Conservation (phyloP, 176 grass and related monocot species). For the Oryza brachyantha region DNA sequence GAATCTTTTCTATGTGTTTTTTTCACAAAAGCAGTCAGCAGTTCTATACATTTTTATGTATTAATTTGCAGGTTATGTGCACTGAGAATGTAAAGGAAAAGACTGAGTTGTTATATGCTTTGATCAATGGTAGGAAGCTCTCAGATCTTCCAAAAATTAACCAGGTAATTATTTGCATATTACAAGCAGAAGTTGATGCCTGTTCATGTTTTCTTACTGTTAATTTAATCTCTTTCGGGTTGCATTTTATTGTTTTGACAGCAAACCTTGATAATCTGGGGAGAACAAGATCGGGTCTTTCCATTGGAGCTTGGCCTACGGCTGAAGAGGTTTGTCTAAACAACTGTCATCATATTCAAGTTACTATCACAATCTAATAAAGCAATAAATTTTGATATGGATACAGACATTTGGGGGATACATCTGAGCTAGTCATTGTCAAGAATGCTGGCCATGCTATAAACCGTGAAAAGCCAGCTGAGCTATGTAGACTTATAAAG, state of each 20-base stretch:
- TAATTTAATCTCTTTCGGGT: background rate
- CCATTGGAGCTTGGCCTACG: constrained; percentile 74
- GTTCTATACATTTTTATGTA: constrained; percentile 21
- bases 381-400: constrained; percentile 6
- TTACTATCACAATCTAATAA: constrained; percentile 14
- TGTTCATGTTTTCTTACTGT: background rate
- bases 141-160: constrained; percentile 81
- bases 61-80: constrained; percentile 81
- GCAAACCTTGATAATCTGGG: constrained; percentile 96
- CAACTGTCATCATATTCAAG: background rate
- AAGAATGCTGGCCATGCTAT: constrained; percentile 84
- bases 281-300: constrained; percentile 80
- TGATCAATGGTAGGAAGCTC: constrained; percentile 77
- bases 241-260: constrained; percentile 18
- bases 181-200: background rate
- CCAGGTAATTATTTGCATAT: constrained; percentile 46
- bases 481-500: constrained; percentile 66
- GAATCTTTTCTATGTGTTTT: background rate
- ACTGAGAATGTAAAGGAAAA: constrained; percentile 70
- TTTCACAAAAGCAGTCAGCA: background rate
- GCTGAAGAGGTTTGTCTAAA: constrained; percentile 53
- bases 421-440: constrained; percentile 52
- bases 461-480: constrained; percentile 74
- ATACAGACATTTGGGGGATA: constrained; percentile 84
- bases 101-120: constrained; percentile 68